Evolutionary conservation across 257 asterid genomes (phyloP), one percentile per base, ranked within the genome.

Genomic region (Nicotiana tabacum): DNA sequence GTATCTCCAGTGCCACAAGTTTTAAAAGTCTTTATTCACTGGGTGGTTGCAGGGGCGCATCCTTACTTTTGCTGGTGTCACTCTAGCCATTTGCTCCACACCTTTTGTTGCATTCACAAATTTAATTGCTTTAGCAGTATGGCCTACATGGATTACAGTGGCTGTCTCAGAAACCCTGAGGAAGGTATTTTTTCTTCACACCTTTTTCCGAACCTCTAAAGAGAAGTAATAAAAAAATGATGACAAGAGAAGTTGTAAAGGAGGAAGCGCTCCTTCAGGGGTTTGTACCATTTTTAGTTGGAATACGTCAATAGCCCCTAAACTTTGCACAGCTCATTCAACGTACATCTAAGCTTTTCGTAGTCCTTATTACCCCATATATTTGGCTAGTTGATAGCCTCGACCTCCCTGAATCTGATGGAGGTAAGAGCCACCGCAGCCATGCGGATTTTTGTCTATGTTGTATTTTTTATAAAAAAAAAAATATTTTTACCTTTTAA

Each of bases 121-220:
- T 89, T 92, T 94, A 82, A 90, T 92, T 87, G 97, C 93, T 80
- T 88, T 96, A 86, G 94, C 97, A 57, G 87, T 94, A 62, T 93
- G 97, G 96, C 99, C 99, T n/a, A 88, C 97, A 55, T 96, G 99
- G 99, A 85, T 94, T 83, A 89, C 92, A 15, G 98, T 96, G 84
- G 98, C 98, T 77, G 70, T 94, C 81, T 92, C 95, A 43, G 98
- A 96, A 85, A 96, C 98, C 33, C 78, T 94, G 60, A 90, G 99
- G 83, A 96, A 96, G 99, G 99, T 96, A 51, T 70, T 79, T 74
- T 72, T 81, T 82, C 70, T 82, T 30, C 72, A 62, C 81, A 24
- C 77, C 55, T 81, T 61, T 84, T 66, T 66, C 64, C 46, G 61
- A 53, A 27, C 60, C 43, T 24, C 68, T 10, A 82, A 46, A 81